phyloP scores from a whole-genome alignment of 2,329 filamentous ascomycete genomes.

The Neopestalotiopsis sp. region DNA sequence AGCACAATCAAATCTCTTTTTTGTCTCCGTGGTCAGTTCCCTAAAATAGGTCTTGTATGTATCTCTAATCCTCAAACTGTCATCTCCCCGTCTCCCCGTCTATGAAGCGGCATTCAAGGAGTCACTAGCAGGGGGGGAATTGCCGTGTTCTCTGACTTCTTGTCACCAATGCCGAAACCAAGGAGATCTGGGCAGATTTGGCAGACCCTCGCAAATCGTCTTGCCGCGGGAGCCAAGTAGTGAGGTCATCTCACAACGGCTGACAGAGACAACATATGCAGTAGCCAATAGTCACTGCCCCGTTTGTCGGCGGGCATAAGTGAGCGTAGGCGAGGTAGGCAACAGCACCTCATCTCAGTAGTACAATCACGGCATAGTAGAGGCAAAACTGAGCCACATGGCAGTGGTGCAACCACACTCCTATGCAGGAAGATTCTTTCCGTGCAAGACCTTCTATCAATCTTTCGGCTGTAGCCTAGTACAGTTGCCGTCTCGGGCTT shows the following conservation, averaged over 20 bases:
- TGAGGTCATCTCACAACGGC: conserved; percentile 13
- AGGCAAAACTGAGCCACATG: conserved; percentile 27
- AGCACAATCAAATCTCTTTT: neutral
- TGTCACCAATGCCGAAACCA: neutral
- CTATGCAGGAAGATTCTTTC: neutral
- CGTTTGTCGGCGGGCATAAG: neutral
- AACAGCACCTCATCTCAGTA: conserved; percentile 31
- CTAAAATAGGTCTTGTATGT: neutral
- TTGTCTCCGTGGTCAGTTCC: neutral
- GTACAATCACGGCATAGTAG: conserved; percentile 23
- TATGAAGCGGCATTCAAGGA: neutral
- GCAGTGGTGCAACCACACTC: conserved; percentile 23
- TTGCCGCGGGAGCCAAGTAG: no score
- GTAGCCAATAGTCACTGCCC: conserved; percentile 3
- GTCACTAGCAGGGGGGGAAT: neutral
- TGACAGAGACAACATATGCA: neutral
- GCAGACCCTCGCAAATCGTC: no score
- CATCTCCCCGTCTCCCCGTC: neutral
- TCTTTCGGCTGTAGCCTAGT: neutral
- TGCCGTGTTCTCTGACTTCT: neutral
- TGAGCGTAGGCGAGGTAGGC: neutral
- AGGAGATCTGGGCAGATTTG: neutral
- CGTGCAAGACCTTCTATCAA: neutral
- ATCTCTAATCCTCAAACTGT: neutral
- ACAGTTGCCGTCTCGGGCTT: neutral